Evolutionary conservation across 306 rosid genomes (phyloP), one percentile per base, ranked within the genome.

Genomic region (Hippophae rhamnoides): DNA sequence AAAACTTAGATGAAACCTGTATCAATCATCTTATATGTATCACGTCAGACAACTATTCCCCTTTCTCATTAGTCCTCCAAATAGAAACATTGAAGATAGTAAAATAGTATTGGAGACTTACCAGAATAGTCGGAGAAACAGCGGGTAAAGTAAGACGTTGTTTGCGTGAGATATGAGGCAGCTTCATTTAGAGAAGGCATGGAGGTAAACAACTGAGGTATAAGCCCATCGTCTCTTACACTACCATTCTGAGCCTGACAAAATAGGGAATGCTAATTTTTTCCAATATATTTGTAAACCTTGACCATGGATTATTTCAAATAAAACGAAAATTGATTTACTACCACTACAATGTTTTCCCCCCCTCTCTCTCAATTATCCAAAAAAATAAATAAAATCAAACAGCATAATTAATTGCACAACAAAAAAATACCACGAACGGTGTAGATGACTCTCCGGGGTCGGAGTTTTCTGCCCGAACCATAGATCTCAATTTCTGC

Each of bases 101-200:
- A n/a, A n/a, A 45, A 63, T 14, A 26, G 38, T 60, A 8, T 49
- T 23, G 7, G 44, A 43, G 44, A 62, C 69, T 73, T 76, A 81
- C 99, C 97, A 63, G 96, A 83, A 77, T 47, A 60, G 79, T 92
- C 95, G 31, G 93, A 72, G 72, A 92, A 92, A 80, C 95, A 92
- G 23, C 89, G 71, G 42, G 94, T 68, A 10, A 92, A 49, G 74
- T 66, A 88, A 43, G 96, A 81, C n/a, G 99, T 82, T 69, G 93
- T 88, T 73, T 83, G 93, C 57, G 95, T 82, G 56, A 93, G 62
- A 74, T 88, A 93, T 61, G 97, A 78, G 53, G 97, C 96, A 60
- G 97, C 99, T 0, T 82, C 95, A 65, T 79, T 82, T 53, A 93
- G 82, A 56, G 86, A 69, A n/a, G 99, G 95, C 47, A 93, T 78